A percentile compares a stretch with the other conserved stretches of the same genome.
Evolutionary conservation across 2,329 filamentous ascomycete species (phyloP).

Genomic region (Drechslerella dactyloides): DNA sequence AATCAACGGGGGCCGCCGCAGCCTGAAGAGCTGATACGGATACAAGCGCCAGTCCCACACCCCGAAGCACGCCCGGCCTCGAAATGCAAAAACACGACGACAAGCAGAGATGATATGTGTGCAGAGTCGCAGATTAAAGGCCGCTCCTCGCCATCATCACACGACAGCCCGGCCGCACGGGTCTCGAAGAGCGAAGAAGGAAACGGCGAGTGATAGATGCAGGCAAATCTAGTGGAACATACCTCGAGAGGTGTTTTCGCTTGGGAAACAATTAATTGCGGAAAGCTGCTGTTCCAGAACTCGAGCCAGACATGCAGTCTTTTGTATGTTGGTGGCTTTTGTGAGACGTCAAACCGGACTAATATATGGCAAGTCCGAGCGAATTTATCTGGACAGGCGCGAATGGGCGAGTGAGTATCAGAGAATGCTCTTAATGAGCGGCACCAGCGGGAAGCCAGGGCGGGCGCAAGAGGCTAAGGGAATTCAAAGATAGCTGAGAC

Average conservation of each 20-base stretch:
- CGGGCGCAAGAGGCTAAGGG: constrained; percentile 14
- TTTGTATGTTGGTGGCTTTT: constrained; percentile 43
- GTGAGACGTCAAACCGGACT: constrained; percentile 40
- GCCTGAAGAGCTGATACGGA: neutral
- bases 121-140: neutral
- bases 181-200: constrained; percentile 1
- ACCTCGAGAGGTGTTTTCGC: constrained; percentile 28
- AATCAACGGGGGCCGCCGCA: neutral
- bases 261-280: constrained; percentile 15
- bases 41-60: neutral
- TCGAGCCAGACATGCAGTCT: constrained; percentile 35
- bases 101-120: neutral
- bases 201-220: constrained; percentile 31
- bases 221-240: constrained; percentile 47
- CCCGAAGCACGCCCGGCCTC: neutral
- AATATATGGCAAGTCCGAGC: constrained; percentile 30
- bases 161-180: neutral
- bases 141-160: neutral
- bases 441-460: constrained; percentile 36
- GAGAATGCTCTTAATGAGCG: constrained; percentile 3
- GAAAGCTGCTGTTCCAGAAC: constrained; percentile 44
- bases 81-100: neutral
- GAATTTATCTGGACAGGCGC: constrained; percentile 35
- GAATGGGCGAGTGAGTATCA: constrained; percentile 16
- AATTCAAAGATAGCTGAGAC: constrained; percentile 34